Evolutionary conservation across 148 eudicot species (phyloP), one percentile per base, ranked within the genome.

Genomic region (Rhododendron molle): DNA sequence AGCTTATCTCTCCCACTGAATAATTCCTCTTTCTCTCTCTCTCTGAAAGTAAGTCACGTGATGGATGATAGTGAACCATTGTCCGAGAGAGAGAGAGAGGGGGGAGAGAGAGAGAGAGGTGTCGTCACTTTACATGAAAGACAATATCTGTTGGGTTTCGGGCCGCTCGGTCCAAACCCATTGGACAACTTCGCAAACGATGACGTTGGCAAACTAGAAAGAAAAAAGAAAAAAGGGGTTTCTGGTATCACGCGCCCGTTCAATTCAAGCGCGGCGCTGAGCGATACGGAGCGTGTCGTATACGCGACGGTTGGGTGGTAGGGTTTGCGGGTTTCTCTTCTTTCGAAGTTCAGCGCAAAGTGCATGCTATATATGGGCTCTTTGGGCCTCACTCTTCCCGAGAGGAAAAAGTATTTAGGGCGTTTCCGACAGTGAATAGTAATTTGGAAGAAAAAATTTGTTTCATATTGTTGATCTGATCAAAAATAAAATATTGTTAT

Each of bases 121-220:
- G 49, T 20, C 47, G 15, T 18, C 49, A 21, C 40, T 18, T 71
- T 69, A 18, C 85, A 46, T 38, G 78, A 71, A 83, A 47, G 85
- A 83, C 85, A 71, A 83, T 69, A 60, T 69, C 78, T 47, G 85
- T 83, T 83, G 85, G 85, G 26, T 28, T 71, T 71, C 72, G 85
- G 62, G 21, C 78, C 76, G 30, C 26, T 83, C 60, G 78, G 85
- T 83, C 44, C 78, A 83, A 83, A 0, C 10, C 62, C 36, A 83
- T 71, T 71, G 85, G 43, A 47, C 30, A 10, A 30, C 18, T 46
- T 15, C 62, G 9, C 32, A 12, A 52, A 14, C 9, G 78, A 83
- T 83, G 85, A 71, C 62, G 62, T 47, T 5, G 36, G 76, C 62
- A 30, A 32, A 5, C 14, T 30, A 6, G 36, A 13, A 11, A 11